These are phyloP conservation scores for Ashbya aceris DNA, from an alignment of 1,139 yeast species.

Conservation along the genomic window DNA sequence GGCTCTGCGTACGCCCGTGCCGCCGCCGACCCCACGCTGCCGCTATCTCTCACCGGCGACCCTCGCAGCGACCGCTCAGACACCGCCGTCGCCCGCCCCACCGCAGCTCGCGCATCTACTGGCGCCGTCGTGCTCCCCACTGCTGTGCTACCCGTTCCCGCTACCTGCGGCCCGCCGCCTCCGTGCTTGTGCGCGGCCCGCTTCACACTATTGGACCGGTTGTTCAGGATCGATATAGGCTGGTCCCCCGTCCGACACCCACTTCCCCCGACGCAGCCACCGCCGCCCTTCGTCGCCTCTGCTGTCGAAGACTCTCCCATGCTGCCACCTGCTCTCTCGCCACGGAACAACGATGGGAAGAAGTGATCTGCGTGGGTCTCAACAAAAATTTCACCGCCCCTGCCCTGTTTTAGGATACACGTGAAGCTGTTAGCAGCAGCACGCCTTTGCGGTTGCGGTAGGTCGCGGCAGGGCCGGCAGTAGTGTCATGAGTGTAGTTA, in stretches of 20 bases:
- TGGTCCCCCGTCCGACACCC: background rate
- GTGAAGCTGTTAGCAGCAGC: no score
- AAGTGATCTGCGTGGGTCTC: no score
- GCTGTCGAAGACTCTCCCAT: slow-evolving; percentile 3
- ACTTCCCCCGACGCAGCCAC: background rate
- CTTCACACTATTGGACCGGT: slow-evolving; percentile 8
- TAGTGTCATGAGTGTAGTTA: background rate
- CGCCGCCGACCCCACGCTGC: slow-evolving; percentile 4
- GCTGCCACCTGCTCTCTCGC: background rate
- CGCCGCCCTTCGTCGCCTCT: background rate
- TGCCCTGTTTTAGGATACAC: no score
- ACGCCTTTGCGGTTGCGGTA: background rate
- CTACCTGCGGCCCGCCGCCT: background rate
- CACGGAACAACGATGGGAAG: no score
- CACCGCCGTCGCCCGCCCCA: slow-evolving; percentile 1
- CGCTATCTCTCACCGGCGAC: background rate
- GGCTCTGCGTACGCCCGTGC: background rate
- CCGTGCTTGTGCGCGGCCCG: background rate
- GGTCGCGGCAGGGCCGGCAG: background rate
- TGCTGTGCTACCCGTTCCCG: background rate
- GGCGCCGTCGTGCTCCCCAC: background rate
- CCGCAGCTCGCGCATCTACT: background rate
- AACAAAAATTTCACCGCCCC: no score
- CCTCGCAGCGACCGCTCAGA: background rate
- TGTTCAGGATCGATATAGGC: slow-evolving; percentile 16